Evolutionary conservation across 2,329 filamentous ascomycete genomes (phyloP), one percentile per base, ranked within the genome.

Genomic region (Trichoderma koningiopsis): DNA sequence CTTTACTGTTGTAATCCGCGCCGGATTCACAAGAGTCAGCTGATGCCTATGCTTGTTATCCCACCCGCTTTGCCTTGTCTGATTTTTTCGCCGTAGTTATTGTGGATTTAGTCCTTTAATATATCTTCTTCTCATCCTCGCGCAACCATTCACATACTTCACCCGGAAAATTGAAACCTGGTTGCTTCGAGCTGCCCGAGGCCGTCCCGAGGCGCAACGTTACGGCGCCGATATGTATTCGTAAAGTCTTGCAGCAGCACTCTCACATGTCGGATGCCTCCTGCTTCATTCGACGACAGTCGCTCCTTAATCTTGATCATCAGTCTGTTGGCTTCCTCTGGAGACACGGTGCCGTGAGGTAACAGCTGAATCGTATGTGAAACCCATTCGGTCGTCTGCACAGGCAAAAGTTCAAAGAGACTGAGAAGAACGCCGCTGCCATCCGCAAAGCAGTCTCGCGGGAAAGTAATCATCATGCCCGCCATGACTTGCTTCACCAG

Each of bases 401-500:
- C 84, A 0, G 96, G 96, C 76, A 96, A 84, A 52, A 98, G 83
- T 78, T 97, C 91, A 77, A 99, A 97, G 72, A 98, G 85, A 4
- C 91, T 90, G 70, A 99, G 88, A 64, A 99, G 82, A n/a, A 97
- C 93, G 5, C 94, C 94, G 60, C 93, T 97, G 19, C 94, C 94
- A 77, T 99, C 96, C 0, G 94, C 91, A 77, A 98, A 97, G 81
- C 94, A 97, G 79, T 98, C 96, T 55, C 92, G 89, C 0, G 96
- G 96, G 82, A 99, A 99, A 0, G 92, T 96, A 79, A 97, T 97
- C 95, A 99, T 98, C 94, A 99, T 97, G 70, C 96, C 96, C 1
- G 94, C 96, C 83, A 99, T 86, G 69, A 97, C 90, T 72, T 94
- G 92, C 80, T 97, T 95, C 8, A 96, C 90, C 33, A 99, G 84